These are phyloP conservation scores for Globisporangium paroecandrum DNA, from an alignment of 352 stramenopile genomes.

Conservation along the genomic window DNA sequence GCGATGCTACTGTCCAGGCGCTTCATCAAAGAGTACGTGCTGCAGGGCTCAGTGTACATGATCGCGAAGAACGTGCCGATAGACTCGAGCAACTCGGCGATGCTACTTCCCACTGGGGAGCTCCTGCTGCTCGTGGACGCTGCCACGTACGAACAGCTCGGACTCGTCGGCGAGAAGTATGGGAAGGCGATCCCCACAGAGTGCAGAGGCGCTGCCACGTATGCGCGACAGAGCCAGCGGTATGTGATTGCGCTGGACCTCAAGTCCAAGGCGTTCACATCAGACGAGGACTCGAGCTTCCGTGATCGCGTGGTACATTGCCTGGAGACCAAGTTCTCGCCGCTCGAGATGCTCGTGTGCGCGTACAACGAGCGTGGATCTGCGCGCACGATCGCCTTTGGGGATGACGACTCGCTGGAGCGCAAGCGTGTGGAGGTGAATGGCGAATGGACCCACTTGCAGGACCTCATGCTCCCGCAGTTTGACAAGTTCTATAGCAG, in stretches of 20 bases:
- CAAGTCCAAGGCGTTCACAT: slow-evolving; percentile 36
- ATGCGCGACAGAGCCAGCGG: slow-evolving; percentile 35
- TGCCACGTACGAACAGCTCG: slow-evolving; percentile 68
- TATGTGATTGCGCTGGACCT: slow-evolving; percentile 65
- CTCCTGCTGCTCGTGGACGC: slow-evolving; percentile 65
- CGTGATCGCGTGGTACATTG: slow-evolving; percentile 42
- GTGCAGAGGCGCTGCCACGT: slow-evolving; percentile 17
- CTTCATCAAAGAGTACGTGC: slow-evolving; percentile 65
- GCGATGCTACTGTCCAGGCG: slow-evolving; percentile 49
- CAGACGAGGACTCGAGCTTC: slow-evolving; percentile 13
- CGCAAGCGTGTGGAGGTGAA: slow-evolving; percentile 67
- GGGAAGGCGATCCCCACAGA: slow-evolving; percentile 28
- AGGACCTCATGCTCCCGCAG: slow-evolving; percentile 51
- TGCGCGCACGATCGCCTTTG: slow-evolving; percentile 65
- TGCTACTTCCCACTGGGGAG: slow-evolving; percentile 63
- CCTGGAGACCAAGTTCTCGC: slow-evolving; percentile 45
- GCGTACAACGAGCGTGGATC: slow-evolving; percentile 65
- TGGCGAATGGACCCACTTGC: slow-evolving; percentile 33
- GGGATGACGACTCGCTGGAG: slow-evolving; percentile 56
- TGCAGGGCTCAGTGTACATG: slow-evolving; percentile 54
- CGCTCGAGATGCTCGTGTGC: slow-evolving; percentile 71
- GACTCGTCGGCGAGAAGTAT: slow-evolving; percentile 65
- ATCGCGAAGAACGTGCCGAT: slow-evolving; percentile 71
- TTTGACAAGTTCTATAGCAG: slow-evolving; percentile 37
- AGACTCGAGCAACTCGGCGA: slow-evolving; percentile 58